A percentile compares a stretch with the other conserved stretches of the same genome.
Evolutionary conservation across 495 filamentous ascomycete genomes (phyloP).

Genomic region (Neurospora intermedia): DNA sequence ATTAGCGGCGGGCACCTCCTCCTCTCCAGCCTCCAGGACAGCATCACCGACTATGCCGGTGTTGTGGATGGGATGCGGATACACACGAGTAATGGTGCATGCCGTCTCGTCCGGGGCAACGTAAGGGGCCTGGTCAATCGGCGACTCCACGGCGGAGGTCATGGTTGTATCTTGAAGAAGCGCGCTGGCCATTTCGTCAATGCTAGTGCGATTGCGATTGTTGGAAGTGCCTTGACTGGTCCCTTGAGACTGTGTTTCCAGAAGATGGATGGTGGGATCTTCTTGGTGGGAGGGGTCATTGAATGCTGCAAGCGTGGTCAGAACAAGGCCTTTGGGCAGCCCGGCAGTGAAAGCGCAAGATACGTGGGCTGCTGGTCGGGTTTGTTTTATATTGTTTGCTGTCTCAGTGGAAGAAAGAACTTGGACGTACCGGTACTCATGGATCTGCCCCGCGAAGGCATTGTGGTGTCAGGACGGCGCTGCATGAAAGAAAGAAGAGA

Average conservation of each 20-base stretch:
- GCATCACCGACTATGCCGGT: background rate
- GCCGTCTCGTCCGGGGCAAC: background rate
- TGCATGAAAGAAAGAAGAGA: background rate
- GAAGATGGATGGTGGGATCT: background rate
- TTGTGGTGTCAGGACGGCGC: background rate
- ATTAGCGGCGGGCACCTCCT: background rate
- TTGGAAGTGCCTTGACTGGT: background rate
- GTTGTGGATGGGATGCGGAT: background rate
- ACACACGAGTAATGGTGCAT: background rate
- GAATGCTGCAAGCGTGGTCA: background rate
- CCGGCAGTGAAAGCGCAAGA: background rate
- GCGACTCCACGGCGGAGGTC: background rate
- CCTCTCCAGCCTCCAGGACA: background rate
- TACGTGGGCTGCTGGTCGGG: background rate
- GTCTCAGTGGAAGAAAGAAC: background rate
- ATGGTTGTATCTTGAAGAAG: constrained; percentile 19
- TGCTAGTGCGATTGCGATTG: constrained; percentile 11
- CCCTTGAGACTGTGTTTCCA: background rate
- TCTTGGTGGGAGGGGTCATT: background rate
- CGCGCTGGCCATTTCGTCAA: constrained; percentile 24
- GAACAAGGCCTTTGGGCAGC: background rate
- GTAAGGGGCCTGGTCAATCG: background rate
- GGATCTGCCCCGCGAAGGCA: background rate
- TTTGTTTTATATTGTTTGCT: background rate
- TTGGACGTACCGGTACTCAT: background rate